Percentiles rank a stretch among this genome's conserved stretches.
These are phyloP conservation scores for Aureobasidium subglaciale DNA, from an alignment of 2,329 filamentous ascomycete genomes.

Conservation along the genomic window DNA sequence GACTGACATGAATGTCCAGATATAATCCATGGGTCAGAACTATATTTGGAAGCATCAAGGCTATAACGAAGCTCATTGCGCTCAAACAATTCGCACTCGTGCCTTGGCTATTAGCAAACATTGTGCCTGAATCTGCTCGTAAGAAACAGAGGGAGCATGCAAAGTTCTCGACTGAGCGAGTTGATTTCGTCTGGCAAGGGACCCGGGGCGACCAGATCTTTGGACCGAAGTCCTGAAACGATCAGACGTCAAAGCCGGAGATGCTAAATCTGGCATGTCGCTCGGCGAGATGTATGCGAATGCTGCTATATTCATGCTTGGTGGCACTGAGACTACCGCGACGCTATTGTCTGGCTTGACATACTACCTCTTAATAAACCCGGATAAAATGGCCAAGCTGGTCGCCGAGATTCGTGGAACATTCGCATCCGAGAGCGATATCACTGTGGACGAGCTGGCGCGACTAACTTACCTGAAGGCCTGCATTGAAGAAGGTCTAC, in stretches of 20 bases:
- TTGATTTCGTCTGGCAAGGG: conserved; percentile 23
- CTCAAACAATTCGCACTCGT: conserved; percentile 8
- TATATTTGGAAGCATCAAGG: conserved; percentile 14
- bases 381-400: conserved; percentile 25
- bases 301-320: conserved; percentile 29
- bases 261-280: conserved; percentile 18
- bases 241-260: conserved; percentile 19
- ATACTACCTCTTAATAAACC: conserved; percentile 39
- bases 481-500: conserved; percentile 37
- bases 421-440: conserved; percentile 27
- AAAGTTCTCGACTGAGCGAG: conserved; percentile 18
- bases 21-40: conserved; percentile 16
- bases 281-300: conserved; percentile 29
- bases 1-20: background rate
- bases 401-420: conserved; percentile 31
- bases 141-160: background rate
- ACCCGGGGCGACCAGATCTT: conserved; percentile 21
- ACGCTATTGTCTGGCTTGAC: conserved; percentile 28
- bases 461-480: conserved; percentile 36
- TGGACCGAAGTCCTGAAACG: conserved; percentile 20
- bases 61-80: background rate
- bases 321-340: conserved; percentile 34
- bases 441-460: conserved; percentile 28
- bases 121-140: background rate
- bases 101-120: background rate